phyloP scores from a whole-genome alignment of 345 rosid species.

The Pistacia integerrima region DNA sequence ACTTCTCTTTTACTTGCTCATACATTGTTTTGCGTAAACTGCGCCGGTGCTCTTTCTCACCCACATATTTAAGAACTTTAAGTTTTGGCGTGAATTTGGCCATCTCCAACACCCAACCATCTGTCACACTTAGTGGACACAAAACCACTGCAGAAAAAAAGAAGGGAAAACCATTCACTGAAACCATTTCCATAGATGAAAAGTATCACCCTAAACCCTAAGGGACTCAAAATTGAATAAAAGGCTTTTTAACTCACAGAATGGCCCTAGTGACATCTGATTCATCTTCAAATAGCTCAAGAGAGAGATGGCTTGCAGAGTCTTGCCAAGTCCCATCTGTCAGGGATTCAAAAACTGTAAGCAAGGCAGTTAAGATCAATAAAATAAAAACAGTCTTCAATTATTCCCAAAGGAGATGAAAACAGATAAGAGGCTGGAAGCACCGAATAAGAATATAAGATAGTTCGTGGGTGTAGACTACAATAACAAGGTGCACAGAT shows the following conservation, averaged over 20 bases:
- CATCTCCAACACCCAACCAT: constrained; percentile 83
- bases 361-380: too few species aligned
- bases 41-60: constrained; percentile 65
- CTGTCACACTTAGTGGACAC: constrained; percentile 87
- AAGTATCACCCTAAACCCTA: too few species aligned
- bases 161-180: neutral
- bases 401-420: neutral
- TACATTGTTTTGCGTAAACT: constrained; percentile 50
- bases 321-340: constrained; percentile 95
- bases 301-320: constrained; percentile 81
- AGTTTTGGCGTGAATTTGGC: constrained; percentile 66
- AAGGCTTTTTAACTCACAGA: constrained; percentile 54
- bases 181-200: constrained; percentile 5
- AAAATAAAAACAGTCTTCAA: neutral
- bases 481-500: neutral
- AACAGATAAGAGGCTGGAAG: neutral
- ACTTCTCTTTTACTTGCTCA: constrained; percentile 43
- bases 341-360: constrained; percentile 2
- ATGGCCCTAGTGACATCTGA: constrained; percentile 56
- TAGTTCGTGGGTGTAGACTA: too few species aligned
- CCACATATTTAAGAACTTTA: constrained; percentile 70
- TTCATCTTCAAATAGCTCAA: constrained; percentile 73
- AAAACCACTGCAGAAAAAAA: constrained; percentile 55
- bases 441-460: neutral
- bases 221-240: constrained; percentile 11